Conservation (phyloP, 345 rosid genomes). For the Arabis alpina region DNA sequence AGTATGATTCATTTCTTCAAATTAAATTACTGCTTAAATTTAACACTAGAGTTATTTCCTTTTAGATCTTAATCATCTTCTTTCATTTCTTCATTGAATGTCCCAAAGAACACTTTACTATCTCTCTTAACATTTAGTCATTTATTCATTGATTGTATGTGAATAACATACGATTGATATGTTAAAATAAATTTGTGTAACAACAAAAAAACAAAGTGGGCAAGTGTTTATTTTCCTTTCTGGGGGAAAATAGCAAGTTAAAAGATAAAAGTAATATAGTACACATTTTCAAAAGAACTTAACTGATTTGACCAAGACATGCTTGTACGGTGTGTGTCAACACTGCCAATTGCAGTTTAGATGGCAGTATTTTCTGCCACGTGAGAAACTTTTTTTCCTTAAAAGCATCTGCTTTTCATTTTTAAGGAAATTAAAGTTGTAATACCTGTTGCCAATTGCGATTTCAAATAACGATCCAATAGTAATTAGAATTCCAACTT, state of each 20-base stretch:
- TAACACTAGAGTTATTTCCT: background rate
- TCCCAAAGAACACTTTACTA: constrained; percentile 6
- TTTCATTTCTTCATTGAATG: background rate
- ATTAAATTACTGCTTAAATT: background rate
- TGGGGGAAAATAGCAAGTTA: constrained; percentile 1
- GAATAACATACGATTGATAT: constrained; percentile 15
- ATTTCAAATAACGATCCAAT: background rate
- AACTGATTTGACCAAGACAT: constrained; percentile 43
- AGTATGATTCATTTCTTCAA: background rate
- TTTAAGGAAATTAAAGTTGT: background rate
- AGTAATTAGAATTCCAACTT: background rate
- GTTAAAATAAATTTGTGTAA: background rate
- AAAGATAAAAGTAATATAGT: constrained; percentile 15
- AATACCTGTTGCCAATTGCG: too few species aligned
- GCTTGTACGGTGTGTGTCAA: constrained; percentile 29
- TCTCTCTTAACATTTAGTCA: constrained; percentile 6
- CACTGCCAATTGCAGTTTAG: constrained; percentile 23
- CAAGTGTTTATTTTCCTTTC: background rate
- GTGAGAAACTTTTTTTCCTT: background rate
- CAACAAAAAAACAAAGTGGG: background rate
- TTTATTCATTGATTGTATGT: background rate
- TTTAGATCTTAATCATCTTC: too few species aligned
- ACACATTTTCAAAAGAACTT: constrained; percentile 29
- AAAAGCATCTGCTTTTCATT: constrained; percentile 15
- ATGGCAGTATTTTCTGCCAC: constrained; percentile 26